Percentiles rank a stretch among this genome's conserved stretches.
Evolutionary conservation across 2,329 filamentous ascomycete genomes (phyloP).

Genomic region (Pseudofabraea citricarpa): DNA sequence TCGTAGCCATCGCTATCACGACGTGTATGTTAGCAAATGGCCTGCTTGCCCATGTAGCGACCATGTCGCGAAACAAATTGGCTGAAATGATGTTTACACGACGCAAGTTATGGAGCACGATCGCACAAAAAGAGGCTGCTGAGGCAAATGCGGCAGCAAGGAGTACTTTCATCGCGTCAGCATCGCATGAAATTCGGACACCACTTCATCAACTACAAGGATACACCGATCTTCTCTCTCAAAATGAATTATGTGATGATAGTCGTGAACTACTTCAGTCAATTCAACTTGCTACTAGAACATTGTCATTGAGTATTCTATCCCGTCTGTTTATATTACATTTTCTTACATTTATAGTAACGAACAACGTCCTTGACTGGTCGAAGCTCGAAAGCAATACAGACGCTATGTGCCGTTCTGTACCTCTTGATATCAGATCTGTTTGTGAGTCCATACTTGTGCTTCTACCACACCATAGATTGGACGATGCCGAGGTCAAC

Average conservation of each 20-base stretch:
- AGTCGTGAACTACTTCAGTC: constrained; percentile 25
- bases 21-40: constrained; percentile 31
- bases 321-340: neutral
- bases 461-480: constrained; percentile 27
- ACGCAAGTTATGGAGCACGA: constrained; percentile 28
- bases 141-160: constrained; percentile 27
- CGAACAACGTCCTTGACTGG: constrained; percentile 32
- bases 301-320: constrained; percentile 27
- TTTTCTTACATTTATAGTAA: constrained; percentile 15
- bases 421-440: constrained; percentile 25
- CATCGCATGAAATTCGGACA: constrained; percentile 31
- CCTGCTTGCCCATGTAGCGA: constrained; percentile 29
- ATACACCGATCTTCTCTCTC: constrained; percentile 29
- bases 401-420: constrained; percentile 27
- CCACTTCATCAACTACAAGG: constrained; percentile 32
- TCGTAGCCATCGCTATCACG: constrained; percentile 26
- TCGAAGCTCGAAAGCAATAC: constrained; percentile 29
- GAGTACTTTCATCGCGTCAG: constrained; percentile 30
- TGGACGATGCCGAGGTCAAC: constrained; percentile 28
- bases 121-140: constrained; percentile 29
- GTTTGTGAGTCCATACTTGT: constrained; percentile 29
- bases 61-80: constrained; percentile 17
- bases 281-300: constrained; percentile 30
- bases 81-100: constrained; percentile 28
- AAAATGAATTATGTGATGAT: constrained; percentile 27